phyloP scores from a whole-genome alignment of 2,329 filamentous ascomycete species.

The Aspergillus persii region DNA sequence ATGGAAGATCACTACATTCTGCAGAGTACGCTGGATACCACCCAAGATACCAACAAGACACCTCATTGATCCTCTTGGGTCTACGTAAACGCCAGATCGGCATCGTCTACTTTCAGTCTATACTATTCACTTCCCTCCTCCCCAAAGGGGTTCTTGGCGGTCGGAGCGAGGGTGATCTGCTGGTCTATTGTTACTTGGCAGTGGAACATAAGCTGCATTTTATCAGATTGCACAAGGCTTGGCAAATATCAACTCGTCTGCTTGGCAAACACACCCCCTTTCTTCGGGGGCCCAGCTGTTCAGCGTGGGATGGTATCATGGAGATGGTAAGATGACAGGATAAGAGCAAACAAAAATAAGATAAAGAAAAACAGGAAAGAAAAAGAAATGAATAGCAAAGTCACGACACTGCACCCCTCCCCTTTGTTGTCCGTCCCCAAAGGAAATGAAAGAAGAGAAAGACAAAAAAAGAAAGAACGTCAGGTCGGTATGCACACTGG shows the following conservation, averaged over 20 bases:
- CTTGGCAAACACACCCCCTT: constrained; percentile 13
- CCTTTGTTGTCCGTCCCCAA: background rate
- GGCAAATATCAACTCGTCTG: constrained; percentile 15
- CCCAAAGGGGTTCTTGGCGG: background rate
- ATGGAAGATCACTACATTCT: background rate
- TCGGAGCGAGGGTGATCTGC: background rate
- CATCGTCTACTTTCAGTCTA: background rate
- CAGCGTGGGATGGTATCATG: constrained; percentile 13
- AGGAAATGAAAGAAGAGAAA: background rate
- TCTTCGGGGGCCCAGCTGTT: background rate
- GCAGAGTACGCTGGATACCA: background rate
- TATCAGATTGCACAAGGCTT: constrained; percentile 21
- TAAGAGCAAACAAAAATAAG: background rate
- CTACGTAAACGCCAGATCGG: background rate
- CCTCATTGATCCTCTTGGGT: background rate
- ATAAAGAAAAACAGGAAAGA: background rate
- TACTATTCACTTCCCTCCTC: background rate
- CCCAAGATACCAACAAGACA: background rate
- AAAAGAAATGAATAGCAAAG: background rate
- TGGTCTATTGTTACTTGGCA: constrained; percentile 19
- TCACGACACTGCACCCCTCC: background rate
- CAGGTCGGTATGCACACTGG: constrained; percentile 2
- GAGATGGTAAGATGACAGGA: background rate
- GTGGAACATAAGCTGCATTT: constrained; percentile 15
- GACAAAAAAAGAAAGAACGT: constrained; percentile 3